Percentiles rank a stretch among this genome's conserved stretches.
Conservation (phyloP, 805 yeast genomes). For the Kurtzmaniella cleridarum region DNA sequence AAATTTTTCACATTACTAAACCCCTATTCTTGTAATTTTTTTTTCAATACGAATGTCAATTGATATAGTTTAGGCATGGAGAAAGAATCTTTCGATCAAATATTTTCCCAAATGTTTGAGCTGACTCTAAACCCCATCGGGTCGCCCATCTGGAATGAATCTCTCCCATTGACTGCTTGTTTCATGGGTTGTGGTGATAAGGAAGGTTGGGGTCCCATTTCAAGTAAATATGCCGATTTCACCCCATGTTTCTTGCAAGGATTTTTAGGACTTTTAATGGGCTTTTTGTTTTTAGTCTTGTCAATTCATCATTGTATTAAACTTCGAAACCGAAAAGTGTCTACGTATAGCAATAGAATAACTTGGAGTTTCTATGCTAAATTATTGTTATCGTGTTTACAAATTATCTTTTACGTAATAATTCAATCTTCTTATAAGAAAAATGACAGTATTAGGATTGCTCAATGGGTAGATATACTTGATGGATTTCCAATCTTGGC, state of each 20-base stretch:
- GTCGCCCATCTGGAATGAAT: not conserved
- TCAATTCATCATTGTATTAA: constrained; percentile 33
- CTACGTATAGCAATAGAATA: constrained; percentile 17
- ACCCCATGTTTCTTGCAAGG: constrained; percentile 63
- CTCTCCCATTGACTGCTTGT: constrained; percentile 1
- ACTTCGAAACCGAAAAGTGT: constrained; percentile 26
- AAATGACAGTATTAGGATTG: constrained; percentile 20
- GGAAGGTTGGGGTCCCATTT: constrained; percentile 43
- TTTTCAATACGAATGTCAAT: too few species aligned
- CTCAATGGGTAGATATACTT: constrained; percentile 22
- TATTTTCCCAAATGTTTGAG: not conserved
- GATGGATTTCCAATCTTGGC: constrained; percentile 48
- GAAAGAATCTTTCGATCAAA: too few species aligned
- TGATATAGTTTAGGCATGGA: too few species aligned
- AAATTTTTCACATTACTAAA: too few species aligned
- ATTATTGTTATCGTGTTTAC: constrained; percentile 32
- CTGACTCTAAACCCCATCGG: not conserved
- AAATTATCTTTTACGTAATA: constrained; percentile 20
- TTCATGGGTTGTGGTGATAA: constrained; percentile 22
- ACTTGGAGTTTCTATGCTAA: constrained; percentile 39
- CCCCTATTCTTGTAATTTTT: too few species aligned
- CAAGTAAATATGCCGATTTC: constrained; percentile 43
- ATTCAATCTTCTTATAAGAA: constrained; percentile 2
- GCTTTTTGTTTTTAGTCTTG: constrained; percentile 33
- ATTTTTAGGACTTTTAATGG: constrained; percentile 36